phyloP scores from a whole-genome alignment of 257 asterid genomes.

The Fraxinus quadrangulata region DNA sequence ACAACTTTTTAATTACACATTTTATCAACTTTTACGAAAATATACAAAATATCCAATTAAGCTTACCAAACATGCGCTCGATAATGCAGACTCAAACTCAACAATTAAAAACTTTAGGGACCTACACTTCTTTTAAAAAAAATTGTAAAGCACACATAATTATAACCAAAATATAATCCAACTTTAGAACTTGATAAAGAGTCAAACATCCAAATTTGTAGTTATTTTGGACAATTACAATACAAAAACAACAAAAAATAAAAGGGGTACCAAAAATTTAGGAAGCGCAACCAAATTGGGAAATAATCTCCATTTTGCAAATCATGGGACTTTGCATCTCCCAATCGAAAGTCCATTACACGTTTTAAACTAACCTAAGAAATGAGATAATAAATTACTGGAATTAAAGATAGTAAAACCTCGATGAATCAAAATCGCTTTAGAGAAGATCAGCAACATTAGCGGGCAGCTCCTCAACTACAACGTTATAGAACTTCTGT shows the following conservation, averaged over 20 bases:
- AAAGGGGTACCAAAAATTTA: conserved; percentile 35
- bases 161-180: conserved; percentile 7
- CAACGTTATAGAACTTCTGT: conserved; percentile 50
- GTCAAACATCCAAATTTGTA: conserved; percentile 33
- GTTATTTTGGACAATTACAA: conserved; percentile 41
- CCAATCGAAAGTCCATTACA: conserved; percentile 28
- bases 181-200: not conserved
- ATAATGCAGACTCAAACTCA: too few species aligned
- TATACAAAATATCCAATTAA: too few species aligned
- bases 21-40: too few species aligned
- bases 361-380: conserved; percentile 37
- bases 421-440: conserved; percentile 22
- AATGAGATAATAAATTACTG: conserved; percentile 33
- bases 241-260: conserved; percentile 7
- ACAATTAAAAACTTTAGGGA: too few species aligned
- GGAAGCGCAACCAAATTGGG: conserved; percentile 33
- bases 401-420: conserved; percentile 17
- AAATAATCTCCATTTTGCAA: conserved; percentile 32
- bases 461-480: conserved; percentile 61
- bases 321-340: conserved; percentile 33
- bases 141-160: not conserved
- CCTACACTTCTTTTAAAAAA: too few species aligned
- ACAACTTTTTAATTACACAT: too few species aligned
- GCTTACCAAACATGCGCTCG: too few species aligned
- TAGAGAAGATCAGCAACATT: conserved; percentile 57